Evolutionary conservation across 2,329 filamentous ascomycete species (phyloP).

Genomic region (Nigrospora oryzae): DNA sequence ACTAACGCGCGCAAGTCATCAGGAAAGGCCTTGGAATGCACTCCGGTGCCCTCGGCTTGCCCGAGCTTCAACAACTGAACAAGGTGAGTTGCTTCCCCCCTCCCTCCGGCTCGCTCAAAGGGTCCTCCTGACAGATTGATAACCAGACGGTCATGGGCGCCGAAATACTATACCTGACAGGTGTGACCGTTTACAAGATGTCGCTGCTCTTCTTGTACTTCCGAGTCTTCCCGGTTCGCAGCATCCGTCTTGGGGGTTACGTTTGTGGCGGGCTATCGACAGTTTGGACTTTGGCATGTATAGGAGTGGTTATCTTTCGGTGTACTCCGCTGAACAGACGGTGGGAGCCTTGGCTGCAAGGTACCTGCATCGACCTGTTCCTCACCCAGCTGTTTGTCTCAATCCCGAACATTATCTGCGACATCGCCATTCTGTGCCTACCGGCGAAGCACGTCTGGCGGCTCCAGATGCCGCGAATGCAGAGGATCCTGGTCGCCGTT

Average conservation of each 20-base stretch:
- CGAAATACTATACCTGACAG: background rate
- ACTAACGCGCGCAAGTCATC: background rate
- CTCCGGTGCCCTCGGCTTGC: background rate
- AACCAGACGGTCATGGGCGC: too few relatives aligned
- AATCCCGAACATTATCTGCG: background rate
- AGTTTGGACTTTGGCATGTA: background rate
- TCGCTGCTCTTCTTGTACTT: slow-evolving; percentile 2
- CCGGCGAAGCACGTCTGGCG: background rate
- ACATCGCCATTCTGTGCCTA: background rate
- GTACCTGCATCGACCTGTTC: background rate
- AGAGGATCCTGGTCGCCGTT: background rate
- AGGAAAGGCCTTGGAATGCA: background rate
- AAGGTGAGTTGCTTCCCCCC: background rate
- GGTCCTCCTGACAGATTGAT: too few relatives aligned
- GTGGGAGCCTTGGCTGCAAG: background rate
- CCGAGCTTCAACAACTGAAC: background rate
- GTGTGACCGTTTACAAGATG: background rate
- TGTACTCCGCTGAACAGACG: background rate
- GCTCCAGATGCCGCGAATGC: background rate
- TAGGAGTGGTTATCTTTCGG: background rate
- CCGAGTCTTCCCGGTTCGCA: background rate
- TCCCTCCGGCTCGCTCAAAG: too few relatives aligned
- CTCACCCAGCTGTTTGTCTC: background rate
- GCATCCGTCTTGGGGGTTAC: background rate
- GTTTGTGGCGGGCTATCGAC: background rate